These are phyloP conservation scores for Priceomyces haplophilus DNA, from an alignment of 805 yeast species.

Conservation along the genomic window DNA sequence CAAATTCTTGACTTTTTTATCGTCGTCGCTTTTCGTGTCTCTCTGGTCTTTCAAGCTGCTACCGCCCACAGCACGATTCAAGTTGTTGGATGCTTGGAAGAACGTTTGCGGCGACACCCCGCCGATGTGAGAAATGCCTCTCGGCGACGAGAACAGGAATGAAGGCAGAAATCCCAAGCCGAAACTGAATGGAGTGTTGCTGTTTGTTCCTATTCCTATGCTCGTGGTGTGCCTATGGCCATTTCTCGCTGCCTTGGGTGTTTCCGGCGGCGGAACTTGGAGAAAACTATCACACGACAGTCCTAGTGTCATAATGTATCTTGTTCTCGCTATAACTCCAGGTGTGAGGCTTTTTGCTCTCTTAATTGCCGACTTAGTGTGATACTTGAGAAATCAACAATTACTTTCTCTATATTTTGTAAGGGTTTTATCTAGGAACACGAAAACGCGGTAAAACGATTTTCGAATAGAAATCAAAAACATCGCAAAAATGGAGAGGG, in stretches of 20 bases:
- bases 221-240: conserved; percentile 1
- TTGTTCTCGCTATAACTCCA: neutral
- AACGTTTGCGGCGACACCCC: conserved; percentile 36
- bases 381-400: conserved; percentile 2
- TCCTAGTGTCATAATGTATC: conserved; percentile 3
- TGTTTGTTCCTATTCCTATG: conserved; percentile 5
- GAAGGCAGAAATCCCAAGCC: conserved; percentile 43
- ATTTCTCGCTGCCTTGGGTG: conserved; percentile 13
- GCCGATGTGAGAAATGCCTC: conserved; percentile 19
- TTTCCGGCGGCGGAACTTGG: conserved; percentile 12
- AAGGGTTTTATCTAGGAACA: conserved; percentile 4
- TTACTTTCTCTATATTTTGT: neutral
- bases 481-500: too few relatives aligned
- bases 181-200: conserved; percentile 36
- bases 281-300: conserved; percentile 2
- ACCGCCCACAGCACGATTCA: conserved; percentile 12
- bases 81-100: conserved; percentile 22
- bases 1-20: neutral
- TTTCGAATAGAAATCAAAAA: too few relatives aligned
- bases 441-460: conserved; percentile 8
- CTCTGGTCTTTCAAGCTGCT: neutral
- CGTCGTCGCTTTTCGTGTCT: neutral
- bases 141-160: conserved; percentile 38
- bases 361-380: neutral
- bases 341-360: neutral